Base-by-base conservation (phyloP, 2,329 filamentous ascomycete genomes). In the Paramyrothecium roridum region DNA sequence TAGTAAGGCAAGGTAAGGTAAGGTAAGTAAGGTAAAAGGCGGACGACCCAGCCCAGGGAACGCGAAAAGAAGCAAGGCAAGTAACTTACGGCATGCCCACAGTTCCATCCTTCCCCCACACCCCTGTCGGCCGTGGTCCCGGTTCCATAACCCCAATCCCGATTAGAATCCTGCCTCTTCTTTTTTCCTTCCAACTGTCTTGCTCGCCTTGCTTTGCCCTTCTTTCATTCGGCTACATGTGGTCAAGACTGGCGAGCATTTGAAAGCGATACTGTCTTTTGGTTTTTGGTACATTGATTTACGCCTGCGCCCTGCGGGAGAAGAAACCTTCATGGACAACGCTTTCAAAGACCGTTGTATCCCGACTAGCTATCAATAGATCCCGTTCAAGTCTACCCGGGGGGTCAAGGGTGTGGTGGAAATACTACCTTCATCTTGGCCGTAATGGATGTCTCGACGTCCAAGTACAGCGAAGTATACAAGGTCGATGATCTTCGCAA, bases 401-500 rank as follows among this genome's bases (percentile, higher is more conserved):
- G 10, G 26, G 26, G 10, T 30, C 26, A 30, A 30, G n/a, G n/a
- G n/a, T n/a, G n/a, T n/a, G n/a, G 26, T 30, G 26, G 10, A 10
- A 30, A 30, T 30, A 4, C 26, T 30, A 30, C 26, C 26, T 30
- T 30, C 7, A 43, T 4, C n/a, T 19, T 19, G 33, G 48, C 10
- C 20, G 21, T 21, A 12, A 50, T 33, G 48, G 48, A 30, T n/a
- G 49, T n/a, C 19, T 20, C 30, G 19, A 20, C 19, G 30, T 13
- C 30, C 17, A 43, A 45, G 19, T 53, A 53, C 50, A 37, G 48
- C 16, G 37, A 43, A 43, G 37, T 43, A 19, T 61, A 61, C 45
- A 48, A 56, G 40, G 53, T 59, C 49, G 53, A 59, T 22, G 59
- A 61, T 34, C 19, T 50, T 50, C 40, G 54, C 37, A 48, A 50